These are phyloP conservation scores for Trichoderma breve DNA, from an alignment of 2,329 filamentous ascomycete genomes.

Conservation along the genomic window DNA sequence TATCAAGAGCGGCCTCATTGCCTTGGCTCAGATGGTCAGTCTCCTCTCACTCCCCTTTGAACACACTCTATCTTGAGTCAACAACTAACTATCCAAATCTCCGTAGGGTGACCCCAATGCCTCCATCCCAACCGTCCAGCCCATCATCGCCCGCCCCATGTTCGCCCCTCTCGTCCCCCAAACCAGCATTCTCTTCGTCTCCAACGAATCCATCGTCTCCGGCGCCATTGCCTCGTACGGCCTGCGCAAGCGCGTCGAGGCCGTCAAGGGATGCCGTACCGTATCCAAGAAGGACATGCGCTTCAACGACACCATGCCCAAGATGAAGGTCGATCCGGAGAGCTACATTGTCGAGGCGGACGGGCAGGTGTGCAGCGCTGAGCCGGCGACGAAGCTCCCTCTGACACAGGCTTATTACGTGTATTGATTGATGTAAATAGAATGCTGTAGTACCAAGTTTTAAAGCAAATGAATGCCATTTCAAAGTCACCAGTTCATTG, in stretches of 20 bases:
- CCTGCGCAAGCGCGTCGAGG: slow-evolving; percentile 74
- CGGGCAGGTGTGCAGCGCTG: slow-evolving; percentile 69
- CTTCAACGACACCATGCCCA: slow-evolving; percentile 77
- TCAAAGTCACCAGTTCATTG: not conserved
- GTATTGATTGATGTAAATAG: slow-evolving; percentile 50
- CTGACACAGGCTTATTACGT: slow-evolving; percentile 76
- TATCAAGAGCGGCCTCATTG: slow-evolving; percentile 84
- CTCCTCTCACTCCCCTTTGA: not conserved
- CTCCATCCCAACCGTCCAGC: slow-evolving; percentile 85
- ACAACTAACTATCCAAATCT: not conserved
- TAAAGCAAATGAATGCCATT: not conserved
- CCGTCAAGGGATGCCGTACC: slow-evolving; percentile 71
- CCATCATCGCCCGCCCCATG: slow-evolving; percentile 80
- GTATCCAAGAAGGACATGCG: slow-evolving; percentile 88
- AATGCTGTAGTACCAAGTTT: not conserved
- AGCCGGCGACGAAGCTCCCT: slow-evolving; percentile 68
- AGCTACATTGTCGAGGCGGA: slow-evolving; percentile 85
- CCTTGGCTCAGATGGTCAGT: slow-evolving; percentile 76
- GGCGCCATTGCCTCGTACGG: slow-evolving; percentile 70
- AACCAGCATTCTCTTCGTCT: slow-evolving; percentile 81
- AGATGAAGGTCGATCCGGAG: slow-evolving; percentile 90
- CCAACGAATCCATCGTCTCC: slow-evolving; percentile 63
- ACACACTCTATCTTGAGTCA: not conserved
- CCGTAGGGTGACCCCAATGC: slow-evolving; percentile 72
- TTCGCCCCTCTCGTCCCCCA: slow-evolving; percentile 72